Percentiles rank a stretch among this genome's conserved stretches.
phyloP scores from a whole-genome alignment of 352 stramenopile genomes.

The Globisporangium cystogenes region DNA sequence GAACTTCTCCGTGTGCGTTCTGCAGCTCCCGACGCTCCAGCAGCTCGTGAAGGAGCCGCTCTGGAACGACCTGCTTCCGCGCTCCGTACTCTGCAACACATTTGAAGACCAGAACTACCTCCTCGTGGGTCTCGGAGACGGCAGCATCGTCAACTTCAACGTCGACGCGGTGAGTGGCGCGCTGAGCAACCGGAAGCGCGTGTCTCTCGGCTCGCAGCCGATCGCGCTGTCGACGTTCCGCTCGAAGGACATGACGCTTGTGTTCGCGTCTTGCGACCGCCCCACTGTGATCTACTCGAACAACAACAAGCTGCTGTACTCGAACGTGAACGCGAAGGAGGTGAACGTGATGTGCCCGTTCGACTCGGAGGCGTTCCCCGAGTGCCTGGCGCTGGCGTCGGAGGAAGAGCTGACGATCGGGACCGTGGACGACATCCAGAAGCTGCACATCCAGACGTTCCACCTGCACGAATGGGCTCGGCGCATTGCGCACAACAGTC shows the following conservation, averaged over 20 bases:
- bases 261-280: constrained; percentile 96
- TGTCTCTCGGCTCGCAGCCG: constrained; percentile 93
- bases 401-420: constrained; percentile 95
- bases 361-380: constrained; percentile 88
- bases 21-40: constrained; percentile 76
- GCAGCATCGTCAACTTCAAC: constrained; percentile 92
- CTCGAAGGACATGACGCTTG: constrained; percentile 90
- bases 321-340: constrained; percentile 92
- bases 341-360: constrained; percentile 93
- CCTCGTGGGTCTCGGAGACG: constrained; percentile 96
- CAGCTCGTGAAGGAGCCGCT: constrained; percentile 61
- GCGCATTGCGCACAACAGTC: constrained; percentile 83
- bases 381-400: constrained; percentile 95
- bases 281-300: constrained; percentile 97
- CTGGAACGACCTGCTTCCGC: constrained; percentile 78
- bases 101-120: constrained; percentile 89
- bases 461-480: constrained; percentile 92
- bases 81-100: constrained; percentile 86
- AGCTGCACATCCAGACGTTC: constrained; percentile 97
- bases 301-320: constrained; percentile 96
- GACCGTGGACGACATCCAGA: constrained; percentile 98
- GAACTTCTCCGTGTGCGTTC: constrained; percentile 88
- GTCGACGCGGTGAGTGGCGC: constrained; percentile 42
- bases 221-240: constrained; percentile 92
- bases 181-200: constrained; percentile 88